Conservation (phyloP, 1,284 basidiomycete species). For the Cutaneotrichosporon curvatum region DNA sequence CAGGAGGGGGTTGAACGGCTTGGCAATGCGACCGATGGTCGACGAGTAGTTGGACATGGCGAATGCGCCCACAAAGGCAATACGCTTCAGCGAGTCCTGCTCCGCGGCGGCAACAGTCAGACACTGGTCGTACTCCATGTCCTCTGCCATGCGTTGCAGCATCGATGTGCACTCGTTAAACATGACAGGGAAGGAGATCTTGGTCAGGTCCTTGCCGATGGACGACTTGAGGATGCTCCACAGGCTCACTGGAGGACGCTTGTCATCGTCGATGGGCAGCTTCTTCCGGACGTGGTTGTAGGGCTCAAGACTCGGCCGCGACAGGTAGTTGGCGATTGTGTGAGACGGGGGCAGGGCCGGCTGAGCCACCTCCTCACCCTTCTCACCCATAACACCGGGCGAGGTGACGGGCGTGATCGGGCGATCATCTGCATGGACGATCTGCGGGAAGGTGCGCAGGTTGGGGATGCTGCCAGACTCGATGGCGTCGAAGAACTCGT, state of each 20-base stretch:
- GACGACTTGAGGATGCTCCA: slow-evolving; percentile 95
- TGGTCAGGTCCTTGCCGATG: slow-evolving; percentile 95
- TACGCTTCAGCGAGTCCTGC: slow-evolving; percentile 67
- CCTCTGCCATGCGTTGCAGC: slow-evolving; percentile 74
- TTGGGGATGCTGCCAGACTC: slow-evolving; percentile 68
- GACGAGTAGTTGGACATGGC: slow-evolving; percentile 96
- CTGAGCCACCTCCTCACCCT: background rate
- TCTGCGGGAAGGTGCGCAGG: slow-evolving; percentile 59
- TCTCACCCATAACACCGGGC: background rate
- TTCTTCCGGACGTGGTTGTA: slow-evolving; percentile 62
- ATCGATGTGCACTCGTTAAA: slow-evolving; percentile 97
- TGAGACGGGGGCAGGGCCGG: too few relatives aligned
- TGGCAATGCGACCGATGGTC: slow-evolving; percentile 90
- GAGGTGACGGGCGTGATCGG: background rate
- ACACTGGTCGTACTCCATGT: slow-evolving; percentile 93
- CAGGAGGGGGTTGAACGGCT: slow-evolving; percentile 70
- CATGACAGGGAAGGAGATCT: slow-evolving; percentile 85
- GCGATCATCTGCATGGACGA: slow-evolving; percentile 42
- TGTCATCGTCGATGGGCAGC: slow-evolving; percentile 66
- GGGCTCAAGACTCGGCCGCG: slow-evolving; percentile 57
- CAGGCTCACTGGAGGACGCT: slow-evolving; percentile 81
- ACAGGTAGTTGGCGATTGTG: slow-evolving; percentile 42
- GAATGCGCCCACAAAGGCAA: slow-evolving; percentile 92
- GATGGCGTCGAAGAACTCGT: slow-evolving; percentile 97
- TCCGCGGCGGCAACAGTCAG: slow-evolving; percentile 68